phyloP scores from a whole-genome alignment of 2,329 filamentous ascomycete genomes.

The Cryoendolithus antarcticus region DNA sequence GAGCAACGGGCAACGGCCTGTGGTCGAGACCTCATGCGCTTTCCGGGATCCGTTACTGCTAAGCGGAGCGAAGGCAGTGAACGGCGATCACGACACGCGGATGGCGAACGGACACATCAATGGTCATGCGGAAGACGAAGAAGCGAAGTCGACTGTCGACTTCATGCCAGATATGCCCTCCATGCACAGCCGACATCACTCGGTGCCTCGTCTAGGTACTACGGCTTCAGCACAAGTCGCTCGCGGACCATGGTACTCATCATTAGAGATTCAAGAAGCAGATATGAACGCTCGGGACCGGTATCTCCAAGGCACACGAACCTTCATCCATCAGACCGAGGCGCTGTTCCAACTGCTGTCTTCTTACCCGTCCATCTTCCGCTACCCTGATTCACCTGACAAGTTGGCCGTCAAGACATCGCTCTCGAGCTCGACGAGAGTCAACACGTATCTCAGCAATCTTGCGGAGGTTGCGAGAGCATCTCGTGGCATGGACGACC shows the following conservation, averaged over 20 bases:
- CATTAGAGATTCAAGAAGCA: constrained; percentile 17
- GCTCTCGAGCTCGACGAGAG: constrained; percentile 61
- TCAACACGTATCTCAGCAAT: constrained; percentile 56
- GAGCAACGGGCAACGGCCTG: constrained; percentile 62
- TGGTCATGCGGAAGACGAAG: constrained; percentile 8
- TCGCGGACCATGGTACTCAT: constrained; percentile 27
- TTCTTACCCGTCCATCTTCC: constrained; percentile 71
- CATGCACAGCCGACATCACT: constrained; percentile 6
- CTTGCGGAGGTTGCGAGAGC: constrained; percentile 42
- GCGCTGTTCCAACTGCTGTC: constrained; percentile 66
- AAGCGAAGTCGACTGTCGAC: constrained; percentile 14
- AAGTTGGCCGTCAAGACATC: constrained; percentile 38
- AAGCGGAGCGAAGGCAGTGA: constrained; percentile 13
- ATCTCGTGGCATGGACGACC: constrained; percentile 59
- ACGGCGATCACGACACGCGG: constrained; percentile 20
- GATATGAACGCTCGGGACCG: constrained; percentile 21
- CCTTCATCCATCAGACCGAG: constrained; percentile 27
- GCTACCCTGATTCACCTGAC: constrained; percentile 24
- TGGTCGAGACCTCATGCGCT: constrained; percentile 62
- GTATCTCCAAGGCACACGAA: constrained; percentile 17
- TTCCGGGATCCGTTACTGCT: constrained; percentile 32
- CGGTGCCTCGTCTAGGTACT: constrained; percentile 11
- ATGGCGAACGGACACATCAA: constrained; percentile 19
- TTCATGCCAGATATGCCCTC: constrained; percentile 14
- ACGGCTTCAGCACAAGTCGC: constrained; percentile 29